phyloP scores from a whole-genome alignment of 306 rosid species.

The Canavalia gladiata region DNA sequence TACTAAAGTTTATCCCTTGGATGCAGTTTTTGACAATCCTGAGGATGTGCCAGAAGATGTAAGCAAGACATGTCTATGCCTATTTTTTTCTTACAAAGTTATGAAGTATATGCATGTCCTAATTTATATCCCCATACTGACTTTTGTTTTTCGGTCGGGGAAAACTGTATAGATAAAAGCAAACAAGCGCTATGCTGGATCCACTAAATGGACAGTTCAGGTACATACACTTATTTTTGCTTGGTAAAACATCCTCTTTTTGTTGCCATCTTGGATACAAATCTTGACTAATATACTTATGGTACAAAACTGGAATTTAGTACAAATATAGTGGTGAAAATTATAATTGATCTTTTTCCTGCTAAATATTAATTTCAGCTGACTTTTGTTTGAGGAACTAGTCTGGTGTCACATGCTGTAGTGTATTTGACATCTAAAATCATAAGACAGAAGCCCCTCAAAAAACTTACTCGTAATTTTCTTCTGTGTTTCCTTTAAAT shows the following conservation, averaged over 20 bases:
- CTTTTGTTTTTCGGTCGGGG: background rate
- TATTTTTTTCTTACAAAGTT: background rate
- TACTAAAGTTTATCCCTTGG: conserved; percentile 90
- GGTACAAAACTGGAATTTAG: background rate
- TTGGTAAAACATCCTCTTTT: conserved; percentile 31
- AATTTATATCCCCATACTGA: conserved; percentile 51
- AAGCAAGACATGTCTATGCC: conserved; percentile 47
- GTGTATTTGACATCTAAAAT: background rate
- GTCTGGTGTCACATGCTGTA: background rate
- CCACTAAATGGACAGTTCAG: conserved; percentile 79
- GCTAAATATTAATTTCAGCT: conserved; percentile 23
- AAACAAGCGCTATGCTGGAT: conserved; percentile 97
- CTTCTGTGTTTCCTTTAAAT: background rate
- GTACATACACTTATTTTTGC: conserved; percentile 45
- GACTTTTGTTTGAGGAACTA: background rate
- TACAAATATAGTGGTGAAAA: conserved; percentile 64
- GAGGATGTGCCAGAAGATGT: conserved; percentile 98
- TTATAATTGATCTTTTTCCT: conserved; percentile 54
- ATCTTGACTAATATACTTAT: conserved; percentile 10
- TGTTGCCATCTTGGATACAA: conserved; percentile 7
- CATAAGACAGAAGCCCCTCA: background rate
- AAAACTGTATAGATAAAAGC: conserved; percentile 70
- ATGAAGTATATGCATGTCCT: conserved; percentile 27
- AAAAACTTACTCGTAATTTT: background rate
- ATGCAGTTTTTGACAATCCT: conserved; percentile 92